phyloP scores from a whole-genome alignment of 805 yeast genomes.

The Schwanniomyces occidentalis region DNA sequence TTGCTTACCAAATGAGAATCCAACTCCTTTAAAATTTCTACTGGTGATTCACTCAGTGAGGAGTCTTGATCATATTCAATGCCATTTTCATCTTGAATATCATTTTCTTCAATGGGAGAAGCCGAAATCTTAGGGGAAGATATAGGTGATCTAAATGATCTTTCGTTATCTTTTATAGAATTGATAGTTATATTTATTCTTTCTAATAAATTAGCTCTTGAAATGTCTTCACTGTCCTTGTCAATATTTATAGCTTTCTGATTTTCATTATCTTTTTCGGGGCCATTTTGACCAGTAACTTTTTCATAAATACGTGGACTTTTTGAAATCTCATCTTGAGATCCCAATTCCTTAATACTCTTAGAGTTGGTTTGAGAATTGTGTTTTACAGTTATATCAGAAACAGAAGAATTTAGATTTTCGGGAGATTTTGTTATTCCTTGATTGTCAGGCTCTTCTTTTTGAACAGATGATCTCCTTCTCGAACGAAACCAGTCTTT shows the following conservation, averaged over 20 bases:
- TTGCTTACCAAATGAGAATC: slow-evolving; percentile 13
- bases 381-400: too few species aligned
- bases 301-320: too few species aligned
- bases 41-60: slow-evolving; percentile 17
- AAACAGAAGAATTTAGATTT: too few species aligned
- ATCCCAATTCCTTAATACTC: too few species aligned
- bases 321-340: too few species aligned
- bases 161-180: slow-evolving; percentile 13
- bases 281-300: too few species aligned
- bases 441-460: too few species aligned
- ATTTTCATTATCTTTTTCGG: neutral
- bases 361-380: too few species aligned
- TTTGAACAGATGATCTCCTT: too few species aligned
- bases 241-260: neutral
- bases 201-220: slow-evolving; percentile 23
- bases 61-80: slow-evolving; percentile 9
- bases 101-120: neutral
- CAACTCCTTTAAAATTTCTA: slow-evolving; percentile 18
- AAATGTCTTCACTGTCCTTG: slow-evolving; percentile 9
- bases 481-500: too few species aligned
- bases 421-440: too few species aligned
- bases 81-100: neutral
- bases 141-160: neutral
- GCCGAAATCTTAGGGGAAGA: neutral
- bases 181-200: slow-evolving; percentile 24